These are phyloP conservation scores for Penicillium sclerotiorum DNA, from an alignment of 2,329 filamentous ascomycete species.

Conservation along the genomic window DNA sequence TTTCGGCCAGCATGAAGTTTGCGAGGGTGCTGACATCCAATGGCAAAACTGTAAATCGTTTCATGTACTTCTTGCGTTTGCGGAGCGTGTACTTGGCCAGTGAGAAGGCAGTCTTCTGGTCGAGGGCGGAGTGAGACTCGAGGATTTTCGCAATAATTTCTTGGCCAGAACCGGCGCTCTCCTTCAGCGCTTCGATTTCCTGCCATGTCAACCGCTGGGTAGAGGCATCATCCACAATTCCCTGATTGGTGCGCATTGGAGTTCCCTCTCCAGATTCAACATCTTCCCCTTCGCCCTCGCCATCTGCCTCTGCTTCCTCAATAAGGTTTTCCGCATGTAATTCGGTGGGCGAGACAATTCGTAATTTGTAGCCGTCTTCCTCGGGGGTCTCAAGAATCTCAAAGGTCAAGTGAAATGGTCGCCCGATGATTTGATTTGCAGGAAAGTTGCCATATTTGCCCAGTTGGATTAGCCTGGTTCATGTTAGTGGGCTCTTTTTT, in stretches of 20 bases:
- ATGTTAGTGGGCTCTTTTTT: conserved; percentile 9
- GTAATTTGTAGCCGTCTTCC: conserved; percentile 66
- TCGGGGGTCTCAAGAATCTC: conserved; percentile 75
- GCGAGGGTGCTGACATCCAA: conserved; percentile 76
- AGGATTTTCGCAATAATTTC: conserved; percentile 93
- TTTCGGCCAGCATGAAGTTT: conserved; percentile 77
- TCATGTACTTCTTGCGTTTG: conserved; percentile 91
- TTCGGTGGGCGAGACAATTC: conserved; percentile 78
- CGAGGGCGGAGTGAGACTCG: conserved; percentile 82
- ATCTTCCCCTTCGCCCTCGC: conserved; percentile 42
- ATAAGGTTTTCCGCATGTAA: conserved; percentile 77
- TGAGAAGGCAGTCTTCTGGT: conserved; percentile 92
- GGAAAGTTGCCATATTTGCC: conserved; percentile 93
- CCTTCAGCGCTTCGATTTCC: conserved; percentile 72
- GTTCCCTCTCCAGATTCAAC: conserved; percentile 39
- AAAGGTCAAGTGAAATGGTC: conserved; percentile 89
- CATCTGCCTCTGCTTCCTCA: conserved; percentile 44
- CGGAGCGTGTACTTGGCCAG: conserved; percentile 94
- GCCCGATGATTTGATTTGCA: conserved; percentile 84
- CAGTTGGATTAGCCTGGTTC: conserved; percentile 73
- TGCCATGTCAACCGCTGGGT: conserved; percentile 75
- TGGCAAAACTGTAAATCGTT: conserved; percentile 81
- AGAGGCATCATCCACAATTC: conserved; percentile 64
- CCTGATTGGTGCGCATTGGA: conserved; percentile 63
- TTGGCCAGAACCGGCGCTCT: conserved; percentile 76